Evolutionary conservation across 176 grass and related monocot genomes (phyloP), one percentile per base, ranked within the genome.

Genomic region (Oryza australiensis): DNA sequence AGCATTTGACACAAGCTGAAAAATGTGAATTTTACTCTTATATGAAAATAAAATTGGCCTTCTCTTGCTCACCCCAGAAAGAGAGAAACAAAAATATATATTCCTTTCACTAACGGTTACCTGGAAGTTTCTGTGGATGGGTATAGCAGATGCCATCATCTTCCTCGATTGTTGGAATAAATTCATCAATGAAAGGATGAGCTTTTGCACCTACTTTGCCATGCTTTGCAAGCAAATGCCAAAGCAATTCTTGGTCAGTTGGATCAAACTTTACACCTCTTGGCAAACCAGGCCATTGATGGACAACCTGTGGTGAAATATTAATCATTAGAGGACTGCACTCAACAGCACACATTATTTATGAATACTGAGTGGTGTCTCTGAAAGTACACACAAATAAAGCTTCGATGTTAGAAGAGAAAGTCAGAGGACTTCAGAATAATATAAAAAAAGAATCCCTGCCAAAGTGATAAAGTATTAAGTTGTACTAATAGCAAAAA

Each of bases 251-350:
- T 82, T 93, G 90, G 77, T 98, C 96, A 66, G 93, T 85, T 32
- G 96, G 93, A 83, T 95, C 96, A 80, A 98, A 98, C 74, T 98
- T 98, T 73, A 98, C 96, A 73, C 96, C 93, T 82, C 89, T 90
- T 27, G 96, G 96, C 84, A 98, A 93, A 83, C 96, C 96, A 35
- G 93, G 96, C 96, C 93, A 98, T 4, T 94, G 82, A 68, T 98
- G 86, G 77, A 93, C 89, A 83, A 98, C 93, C 96, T 98, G 87
- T 10, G 68, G 62, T 37, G 7, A 72, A 64, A 81, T 23, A 7
- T 43, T 40, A 48, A 72, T 82, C 41, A 89, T 86, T 30, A 89
- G 34, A 70, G 51, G 16, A 29, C 59, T 51, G n/a, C 72, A 85
- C 33, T 67, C 66, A 73, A 88, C 7, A n/a, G 14, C 27, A 73